phyloP scores from a whole-genome alignment of 495 filamentous ascomycete species.

The Hypoxylon perforatum region DNA sequence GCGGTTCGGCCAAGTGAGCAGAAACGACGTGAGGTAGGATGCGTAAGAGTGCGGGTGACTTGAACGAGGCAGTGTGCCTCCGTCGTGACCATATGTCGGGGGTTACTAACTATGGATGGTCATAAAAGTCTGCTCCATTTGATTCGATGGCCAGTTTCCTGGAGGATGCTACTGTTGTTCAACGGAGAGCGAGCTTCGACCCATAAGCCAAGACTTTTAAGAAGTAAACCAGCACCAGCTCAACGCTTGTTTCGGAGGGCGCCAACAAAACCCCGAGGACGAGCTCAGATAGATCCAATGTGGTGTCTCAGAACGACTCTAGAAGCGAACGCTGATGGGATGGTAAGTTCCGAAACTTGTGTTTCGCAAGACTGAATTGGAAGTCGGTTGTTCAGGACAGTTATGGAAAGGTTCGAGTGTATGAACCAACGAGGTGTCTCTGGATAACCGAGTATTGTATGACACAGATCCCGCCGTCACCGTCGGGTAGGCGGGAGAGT shows the following conservation, averaged over 20 bases:
- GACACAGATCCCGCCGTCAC: constrained; percentile 59
- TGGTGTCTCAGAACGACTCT: constrained; percentile 41
- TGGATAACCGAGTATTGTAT: constrained; percentile 53
- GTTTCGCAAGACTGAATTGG: constrained; percentile 41
- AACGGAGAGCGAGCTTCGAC: constrained; percentile 38
- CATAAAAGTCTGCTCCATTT: constrained; percentile 93
- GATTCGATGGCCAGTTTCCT: constrained; percentile 45
- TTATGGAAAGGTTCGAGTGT: constrained; percentile 40
- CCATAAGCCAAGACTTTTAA: constrained; percentile 42
- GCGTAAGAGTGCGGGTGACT: constrained; percentile 7
- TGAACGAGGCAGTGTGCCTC: constrained; percentile 14
- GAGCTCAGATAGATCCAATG: constrained; percentile 31
- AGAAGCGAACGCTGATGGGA: constrained; percentile 33
- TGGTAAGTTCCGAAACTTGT: constrained; percentile 45
- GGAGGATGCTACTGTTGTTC: constrained; percentile 43
- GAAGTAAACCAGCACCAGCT: constrained; percentile 38
- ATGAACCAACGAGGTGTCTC: constrained; percentile 50
- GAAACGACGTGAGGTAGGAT: constrained; percentile 9
- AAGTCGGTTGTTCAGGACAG: constrained; percentile 44
- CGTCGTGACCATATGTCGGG: constrained; percentile 15
- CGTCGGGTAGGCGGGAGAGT: constrained; percentile 43
- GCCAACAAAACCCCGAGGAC: constrained; percentile 43
- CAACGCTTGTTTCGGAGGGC: constrained; percentile 51
- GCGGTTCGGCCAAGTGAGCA: constrained; percentile 24
- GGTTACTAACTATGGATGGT: constrained; percentile 83